A percentile compares a stretch with the other conserved stretches of the same genome.
Conservation (phyloP, 345 rosid species). For the Linum usitatissimum region DNA sequence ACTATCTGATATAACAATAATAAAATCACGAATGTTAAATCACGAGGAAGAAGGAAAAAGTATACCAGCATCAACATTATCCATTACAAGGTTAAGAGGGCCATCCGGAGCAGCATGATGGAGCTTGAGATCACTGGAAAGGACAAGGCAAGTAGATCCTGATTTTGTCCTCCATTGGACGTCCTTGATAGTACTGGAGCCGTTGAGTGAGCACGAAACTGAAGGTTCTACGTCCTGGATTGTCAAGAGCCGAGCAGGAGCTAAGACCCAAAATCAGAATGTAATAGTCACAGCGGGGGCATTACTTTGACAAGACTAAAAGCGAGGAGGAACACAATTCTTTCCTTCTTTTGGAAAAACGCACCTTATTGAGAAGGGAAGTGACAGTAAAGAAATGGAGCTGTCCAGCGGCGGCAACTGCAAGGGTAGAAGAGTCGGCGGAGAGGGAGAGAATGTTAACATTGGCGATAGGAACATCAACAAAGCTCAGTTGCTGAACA, state of each 20-base stretch:
- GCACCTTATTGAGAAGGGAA: slow-evolving; percentile 55
- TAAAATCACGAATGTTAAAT: too few relatives aligned
- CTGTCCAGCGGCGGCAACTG: slow-evolving; percentile 38
- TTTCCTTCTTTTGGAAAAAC: neutral
- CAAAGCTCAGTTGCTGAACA: slow-evolving; percentile 46
- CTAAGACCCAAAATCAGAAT: neutral
- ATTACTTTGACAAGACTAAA: too few relatives aligned
- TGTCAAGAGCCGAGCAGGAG: neutral
- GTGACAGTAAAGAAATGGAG: slow-evolving; percentile 51
- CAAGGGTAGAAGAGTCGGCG: slow-evolving; percentile 50
- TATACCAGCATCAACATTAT: slow-evolving; percentile 74
- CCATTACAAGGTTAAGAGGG: slow-evolving; percentile 44
- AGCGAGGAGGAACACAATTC: neutral
- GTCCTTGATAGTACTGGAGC: slow-evolving; percentile 51
- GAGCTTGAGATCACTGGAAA: slow-evolving; percentile 47
- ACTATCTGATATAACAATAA: neutral
- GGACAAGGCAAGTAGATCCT: slow-evolving; percentile 48
- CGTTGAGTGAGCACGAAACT: slow-evolving; percentile 40
- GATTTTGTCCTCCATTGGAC: slow-evolving; percentile 52
- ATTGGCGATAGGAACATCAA: slow-evolving; percentile 45
- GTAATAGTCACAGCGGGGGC: too few relatives aligned
- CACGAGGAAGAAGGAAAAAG: slow-evolving; percentile 11
- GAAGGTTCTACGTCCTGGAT: slow-evolving; percentile 47
- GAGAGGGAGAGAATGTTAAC: slow-evolving; percentile 56
- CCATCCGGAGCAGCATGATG: slow-evolving; percentile 42